Evolutionary conservation across 257 asterid species (phyloP).

Genomic region (Nicotiana benthamiana): DNA sequence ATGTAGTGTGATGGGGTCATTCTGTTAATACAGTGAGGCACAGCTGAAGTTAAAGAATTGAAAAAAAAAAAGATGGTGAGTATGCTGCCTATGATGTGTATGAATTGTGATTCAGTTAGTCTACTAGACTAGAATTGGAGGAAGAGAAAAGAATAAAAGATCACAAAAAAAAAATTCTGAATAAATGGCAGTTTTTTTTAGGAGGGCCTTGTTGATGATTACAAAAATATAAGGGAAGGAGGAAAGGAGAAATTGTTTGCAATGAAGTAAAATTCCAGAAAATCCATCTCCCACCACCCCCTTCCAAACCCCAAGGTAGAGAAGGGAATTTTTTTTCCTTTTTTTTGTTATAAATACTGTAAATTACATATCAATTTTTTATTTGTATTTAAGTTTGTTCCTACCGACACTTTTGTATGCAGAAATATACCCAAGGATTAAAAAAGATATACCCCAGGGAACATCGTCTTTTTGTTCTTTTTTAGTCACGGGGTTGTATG

Average conservation of each 20-base stretch:
- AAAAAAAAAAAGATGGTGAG: constrained; percentile 30
- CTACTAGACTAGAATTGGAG: neutral
- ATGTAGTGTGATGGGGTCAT: constrained; percentile 61
- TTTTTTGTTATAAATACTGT: constrained; percentile 54
- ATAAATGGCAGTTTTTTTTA: constrained; percentile 36
- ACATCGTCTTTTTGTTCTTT: neutral
- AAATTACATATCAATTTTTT: constrained; percentile 56
- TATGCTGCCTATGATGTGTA: neutral
- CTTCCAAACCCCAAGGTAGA: constrained; percentile 16
- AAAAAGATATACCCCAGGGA: neutral
- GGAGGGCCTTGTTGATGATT: constrained; percentile 19
- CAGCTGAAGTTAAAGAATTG: constrained; percentile 4
- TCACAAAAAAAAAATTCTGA: constrained; percentile 9
- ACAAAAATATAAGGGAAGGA: constrained; percentile 31
- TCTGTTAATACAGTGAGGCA: constrained; percentile 41
- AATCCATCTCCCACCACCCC: neutral
- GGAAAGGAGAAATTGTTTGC: constrained; percentile 20
- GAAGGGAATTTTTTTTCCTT: constrained; percentile 18
- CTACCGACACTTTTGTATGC: constrained; percentile 41
- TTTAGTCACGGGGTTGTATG: constrained; percentile 26
- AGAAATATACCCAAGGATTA: constrained; percentile 31
- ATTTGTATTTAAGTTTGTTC: constrained; percentile 47
- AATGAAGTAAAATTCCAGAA: constrained; percentile 22
- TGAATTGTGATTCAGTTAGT: neutral
- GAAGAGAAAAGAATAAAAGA: neutral